Evolutionary conservation across 2,329 filamentous ascomycete species (phyloP).

Genomic region (Calonectria leucothoes): DNA sequence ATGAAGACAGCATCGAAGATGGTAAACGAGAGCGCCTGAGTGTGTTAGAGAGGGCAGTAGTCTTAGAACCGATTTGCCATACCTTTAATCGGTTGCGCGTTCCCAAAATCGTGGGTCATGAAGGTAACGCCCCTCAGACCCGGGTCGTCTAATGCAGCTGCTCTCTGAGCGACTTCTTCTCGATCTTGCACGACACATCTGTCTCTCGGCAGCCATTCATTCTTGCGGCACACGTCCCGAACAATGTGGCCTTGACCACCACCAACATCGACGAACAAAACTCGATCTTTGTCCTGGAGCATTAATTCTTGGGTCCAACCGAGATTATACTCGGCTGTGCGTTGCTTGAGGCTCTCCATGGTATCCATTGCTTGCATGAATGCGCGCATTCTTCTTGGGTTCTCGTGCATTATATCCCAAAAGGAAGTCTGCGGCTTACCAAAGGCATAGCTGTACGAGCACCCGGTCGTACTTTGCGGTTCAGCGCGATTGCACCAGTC

Average conservation of each 20-base stretch:
- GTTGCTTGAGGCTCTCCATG: constrained; percentile 35
- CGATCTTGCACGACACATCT: constrained; percentile 49
- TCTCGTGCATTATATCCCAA: constrained; percentile 45
- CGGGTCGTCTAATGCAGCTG: constrained; percentile 19
- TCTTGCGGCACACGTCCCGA: constrained; percentile 39
- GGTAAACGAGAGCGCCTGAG: constrained; percentile 49
- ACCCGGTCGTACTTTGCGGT: constrained; percentile 41
- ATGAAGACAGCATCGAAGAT: constrained; percentile 45
- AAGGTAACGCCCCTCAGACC: constrained; percentile 2
- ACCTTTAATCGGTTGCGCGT: constrained; percentile 47
- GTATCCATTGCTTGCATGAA: constrained; percentile 46
- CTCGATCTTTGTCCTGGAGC: constrained; percentile 15
- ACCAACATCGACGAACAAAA: constrained; percentile 48
- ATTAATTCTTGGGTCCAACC: constrained; percentile 39
- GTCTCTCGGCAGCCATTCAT: constrained; percentile 36
- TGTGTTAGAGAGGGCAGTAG: background rate
- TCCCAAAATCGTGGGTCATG: constrained; percentile 44
- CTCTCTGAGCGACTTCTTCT: constrained; percentile 43
- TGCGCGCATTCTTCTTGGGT: constrained; percentile 36
- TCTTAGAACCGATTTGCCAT: background rate
- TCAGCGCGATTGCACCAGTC: constrained; percentile 45
- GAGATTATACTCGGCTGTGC: constrained; percentile 46
- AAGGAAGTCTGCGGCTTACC: constrained; percentile 44
- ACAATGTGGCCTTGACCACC: constrained; percentile 47
- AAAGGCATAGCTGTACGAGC: constrained; percentile 41